A percentile compares a stretch with the other conserved stretches of the same genome.
Conservation (phyloP, 306 rosid genomes). For the Prunus kanzakura region DNA sequence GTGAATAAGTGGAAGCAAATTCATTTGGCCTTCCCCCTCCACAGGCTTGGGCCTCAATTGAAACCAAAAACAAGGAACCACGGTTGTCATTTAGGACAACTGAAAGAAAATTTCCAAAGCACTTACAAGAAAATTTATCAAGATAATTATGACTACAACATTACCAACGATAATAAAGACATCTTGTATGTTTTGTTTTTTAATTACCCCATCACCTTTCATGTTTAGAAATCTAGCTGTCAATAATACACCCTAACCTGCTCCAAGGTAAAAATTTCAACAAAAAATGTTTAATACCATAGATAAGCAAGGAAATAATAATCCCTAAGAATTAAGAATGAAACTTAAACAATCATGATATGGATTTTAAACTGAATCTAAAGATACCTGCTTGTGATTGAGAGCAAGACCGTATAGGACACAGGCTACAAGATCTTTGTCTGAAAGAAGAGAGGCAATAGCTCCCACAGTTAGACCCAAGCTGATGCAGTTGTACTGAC, state of each 20-base stretch:
- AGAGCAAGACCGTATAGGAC: conserved; percentile 69
- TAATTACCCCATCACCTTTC: background rate
- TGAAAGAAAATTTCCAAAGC: background rate
- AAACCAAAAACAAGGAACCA: background rate
- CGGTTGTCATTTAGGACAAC: background rate
- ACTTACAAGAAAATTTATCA: background rate
- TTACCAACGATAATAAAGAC: background rate
- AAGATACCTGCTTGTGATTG: conserved; percentile 77
- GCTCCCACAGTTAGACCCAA: conserved; percentile 84
- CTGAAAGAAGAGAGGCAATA: conserved; percentile 62
- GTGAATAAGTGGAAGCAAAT: background rate
- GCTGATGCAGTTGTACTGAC: conserved; percentile 86
- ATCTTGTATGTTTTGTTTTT: background rate
- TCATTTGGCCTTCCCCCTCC: background rate
- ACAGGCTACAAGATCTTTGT: conserved; percentile 61
- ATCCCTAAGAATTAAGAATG: background rate
- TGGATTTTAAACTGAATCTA: background rate
- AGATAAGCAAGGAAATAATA: background rate
- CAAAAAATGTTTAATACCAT: background rate
- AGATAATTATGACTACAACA: background rate
- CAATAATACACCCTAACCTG: background rate
- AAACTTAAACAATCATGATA: background rate
- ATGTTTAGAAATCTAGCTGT: background rate
- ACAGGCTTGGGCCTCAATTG: background rate
- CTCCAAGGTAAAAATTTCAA: background rate